Percentiles rank a stretch among this genome's conserved stretches.
Conservation (phyloP, 1,284 basidiomycete species). For the Tilletia setariae region DNA sequence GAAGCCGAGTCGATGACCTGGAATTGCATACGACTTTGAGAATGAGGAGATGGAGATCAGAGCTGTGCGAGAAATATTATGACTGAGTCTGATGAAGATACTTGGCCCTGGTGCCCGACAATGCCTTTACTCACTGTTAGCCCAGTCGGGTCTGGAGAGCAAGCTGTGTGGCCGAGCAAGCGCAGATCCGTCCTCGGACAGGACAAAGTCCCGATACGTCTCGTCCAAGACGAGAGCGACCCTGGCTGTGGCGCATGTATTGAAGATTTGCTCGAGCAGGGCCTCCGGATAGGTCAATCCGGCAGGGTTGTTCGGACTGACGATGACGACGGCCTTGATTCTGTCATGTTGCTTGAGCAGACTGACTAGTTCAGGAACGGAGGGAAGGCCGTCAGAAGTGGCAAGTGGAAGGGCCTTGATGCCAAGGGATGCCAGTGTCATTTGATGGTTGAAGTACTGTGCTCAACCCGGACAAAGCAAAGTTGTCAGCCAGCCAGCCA, state of each 20-base stretch:
- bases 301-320: constrained; percentile 63
- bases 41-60: constrained; percentile 39
- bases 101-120: constrained; percentile 74
- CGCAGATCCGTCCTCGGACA: constrained; percentile 43
- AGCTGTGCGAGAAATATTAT: constrained; percentile 24
- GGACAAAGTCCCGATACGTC: constrained; percentile 74
- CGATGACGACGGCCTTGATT: constrained; percentile 63
- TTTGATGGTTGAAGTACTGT: constrained; percentile 54
- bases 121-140: constrained; percentile 63
- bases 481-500: too few species aligned
- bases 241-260: constrained; percentile 63
- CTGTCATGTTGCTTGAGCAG: not conserved
- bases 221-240: constrained; percentile 69
- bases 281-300: constrained; percentile 69
- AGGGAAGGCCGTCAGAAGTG: constrained; percentile 63
- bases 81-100: constrained; percentile 41
- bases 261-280: constrained; percentile 66
- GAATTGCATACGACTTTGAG: constrained; percentile 76
- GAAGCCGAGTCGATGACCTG: constrained; percentile 76
- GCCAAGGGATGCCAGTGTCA: constrained; percentile 62
- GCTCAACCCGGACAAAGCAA: not conserved
- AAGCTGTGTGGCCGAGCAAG: constrained; percentile 62
- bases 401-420: constrained; percentile 63
- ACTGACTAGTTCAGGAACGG: constrained; percentile 59
- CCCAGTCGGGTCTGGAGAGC: constrained; percentile 55